Percentiles rank a stretch among this genome's conserved stretches.
These are phyloP conservation scores for Calonectria henricotiae DNA, from an alignment of 2,329 filamentous ascomycete genomes.

Conservation along the genomic window DNA sequence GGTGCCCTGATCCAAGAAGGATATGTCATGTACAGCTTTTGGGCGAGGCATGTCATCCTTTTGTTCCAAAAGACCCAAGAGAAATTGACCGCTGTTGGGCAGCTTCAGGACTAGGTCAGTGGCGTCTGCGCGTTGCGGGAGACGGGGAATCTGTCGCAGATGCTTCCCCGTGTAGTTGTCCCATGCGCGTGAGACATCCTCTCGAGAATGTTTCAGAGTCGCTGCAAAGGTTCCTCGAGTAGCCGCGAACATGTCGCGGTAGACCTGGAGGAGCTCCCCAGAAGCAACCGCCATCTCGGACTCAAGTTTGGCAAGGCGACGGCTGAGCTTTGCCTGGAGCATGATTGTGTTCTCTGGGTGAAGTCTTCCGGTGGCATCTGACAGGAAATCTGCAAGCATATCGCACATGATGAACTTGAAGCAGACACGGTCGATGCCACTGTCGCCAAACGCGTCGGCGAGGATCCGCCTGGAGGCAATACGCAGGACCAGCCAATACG, in stretches of 20 bases:
- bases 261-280: constrained; percentile 32
- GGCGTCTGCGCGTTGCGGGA: constrained; percentile 42
- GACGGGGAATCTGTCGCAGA: constrained; percentile 44
- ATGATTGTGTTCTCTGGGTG: constrained; percentile 45
- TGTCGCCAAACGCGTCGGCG: constrained; percentile 55
- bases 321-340: constrained; percentile 50
- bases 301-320: constrained; percentile 50
- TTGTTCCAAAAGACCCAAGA: constrained; percentile 35
- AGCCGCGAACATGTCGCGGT: constrained; percentile 1
- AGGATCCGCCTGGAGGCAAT: constrained; percentile 73
- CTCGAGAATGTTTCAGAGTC: constrained; percentile 34
- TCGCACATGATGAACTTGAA: constrained; percentile 74
- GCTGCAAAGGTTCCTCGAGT: constrained; percentile 39
- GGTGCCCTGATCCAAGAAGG: constrained; percentile 31
- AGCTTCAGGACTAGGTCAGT: constrained; percentile 44
- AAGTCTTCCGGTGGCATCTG: constrained; percentile 52
- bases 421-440: constrained; percentile 53
- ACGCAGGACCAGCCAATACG: constrained; percentile 76
- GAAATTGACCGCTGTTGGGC: constrained; percentile 43
- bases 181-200: constrained; percentile 45
- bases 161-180: constrained; percentile 43
- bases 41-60: constrained; percentile 8
- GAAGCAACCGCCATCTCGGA: constrained; percentile 35
- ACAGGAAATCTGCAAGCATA: constrained; percentile 66
- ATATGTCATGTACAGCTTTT: constrained; percentile 35